A percentile compares a stretch with the other conserved stretches of the same genome.
Conservation (phyloP, 2,329 filamentous ascomycete genomes). For the Beauveria sp. region DNA sequence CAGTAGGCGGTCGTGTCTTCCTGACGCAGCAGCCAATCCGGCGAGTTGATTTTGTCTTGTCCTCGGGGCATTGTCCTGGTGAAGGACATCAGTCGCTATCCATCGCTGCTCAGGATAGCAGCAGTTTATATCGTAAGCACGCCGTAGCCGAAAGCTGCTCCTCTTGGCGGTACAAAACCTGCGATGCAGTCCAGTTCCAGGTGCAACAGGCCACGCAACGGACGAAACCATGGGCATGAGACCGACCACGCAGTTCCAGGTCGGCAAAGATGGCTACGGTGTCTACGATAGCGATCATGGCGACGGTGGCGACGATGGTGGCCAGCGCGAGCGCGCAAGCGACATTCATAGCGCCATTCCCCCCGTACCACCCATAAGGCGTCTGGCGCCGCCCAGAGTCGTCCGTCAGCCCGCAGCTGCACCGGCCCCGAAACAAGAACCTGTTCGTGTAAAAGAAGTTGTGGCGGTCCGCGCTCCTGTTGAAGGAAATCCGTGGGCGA, state of each 20-base stretch:
- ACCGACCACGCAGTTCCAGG: background rate
- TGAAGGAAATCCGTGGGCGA: background rate
- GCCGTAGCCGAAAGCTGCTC: background rate
- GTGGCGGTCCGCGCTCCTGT: background rate
- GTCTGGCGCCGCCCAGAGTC: background rate
- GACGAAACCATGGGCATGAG: background rate
- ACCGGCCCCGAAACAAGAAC: background rate
- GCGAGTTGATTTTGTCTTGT: background rate
- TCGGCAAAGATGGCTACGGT: background rate
- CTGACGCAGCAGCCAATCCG: background rate
- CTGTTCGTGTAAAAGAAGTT: background rate
- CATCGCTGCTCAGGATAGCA: background rate
- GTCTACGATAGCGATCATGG: too few species aligned
- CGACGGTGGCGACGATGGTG: background rate
- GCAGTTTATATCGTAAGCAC: background rate
- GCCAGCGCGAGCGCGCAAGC: background rate
- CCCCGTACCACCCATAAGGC: background rate
- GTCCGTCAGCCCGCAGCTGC: too few species aligned
- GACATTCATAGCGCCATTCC: background rate
- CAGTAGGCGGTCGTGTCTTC: background rate
- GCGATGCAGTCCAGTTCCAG: background rate
- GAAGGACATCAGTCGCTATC: too few species aligned
- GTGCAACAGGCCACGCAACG: background rate
- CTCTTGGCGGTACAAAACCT: background rate
- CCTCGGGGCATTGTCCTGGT: background rate